Evolutionary conservation across 257 asterid species (phyloP).

Genomic region (Solanum dulcamara): DNA sequence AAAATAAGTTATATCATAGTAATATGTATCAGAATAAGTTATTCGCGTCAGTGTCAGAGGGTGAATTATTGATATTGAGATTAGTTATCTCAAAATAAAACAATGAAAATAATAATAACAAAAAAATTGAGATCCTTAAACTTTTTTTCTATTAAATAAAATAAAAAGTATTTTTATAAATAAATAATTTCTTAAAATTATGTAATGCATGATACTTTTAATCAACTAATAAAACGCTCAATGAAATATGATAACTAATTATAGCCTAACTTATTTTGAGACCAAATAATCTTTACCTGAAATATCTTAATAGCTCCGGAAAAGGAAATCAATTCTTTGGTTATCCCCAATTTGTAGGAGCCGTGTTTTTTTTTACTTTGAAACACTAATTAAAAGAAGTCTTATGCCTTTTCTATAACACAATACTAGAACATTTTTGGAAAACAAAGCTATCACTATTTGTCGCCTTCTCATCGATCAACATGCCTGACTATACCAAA

Average conservation of each 20-base stretch:
- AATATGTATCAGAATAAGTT: no score
- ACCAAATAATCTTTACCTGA: no score
- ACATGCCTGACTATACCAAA: background rate
- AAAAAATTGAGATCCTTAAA: background rate
- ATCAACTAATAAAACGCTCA: no score
- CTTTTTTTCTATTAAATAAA: no score
- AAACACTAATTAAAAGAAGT: background rate
- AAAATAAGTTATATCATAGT: background rate
- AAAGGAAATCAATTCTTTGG: background rate
- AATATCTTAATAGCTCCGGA: background rate
- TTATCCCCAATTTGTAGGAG: background rate
- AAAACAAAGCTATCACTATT: background rate
- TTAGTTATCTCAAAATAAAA: background rate
- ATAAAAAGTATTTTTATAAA: background rate
- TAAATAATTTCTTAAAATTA: no score
- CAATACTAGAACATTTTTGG: background rate
- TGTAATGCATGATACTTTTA: no score
- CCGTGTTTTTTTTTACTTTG: no score
- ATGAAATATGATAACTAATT: no score
- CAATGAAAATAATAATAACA: background rate
- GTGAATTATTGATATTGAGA: background rate
- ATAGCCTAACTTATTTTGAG: no score
- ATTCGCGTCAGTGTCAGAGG: background rate
- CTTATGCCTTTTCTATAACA: background rate
- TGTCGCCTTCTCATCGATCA: background rate